These are phyloP conservation scores for Aureobasidium sp. DNA, from an alignment of 2,329 filamentous ascomycete species.

Conservation along the genomic window DNA sequence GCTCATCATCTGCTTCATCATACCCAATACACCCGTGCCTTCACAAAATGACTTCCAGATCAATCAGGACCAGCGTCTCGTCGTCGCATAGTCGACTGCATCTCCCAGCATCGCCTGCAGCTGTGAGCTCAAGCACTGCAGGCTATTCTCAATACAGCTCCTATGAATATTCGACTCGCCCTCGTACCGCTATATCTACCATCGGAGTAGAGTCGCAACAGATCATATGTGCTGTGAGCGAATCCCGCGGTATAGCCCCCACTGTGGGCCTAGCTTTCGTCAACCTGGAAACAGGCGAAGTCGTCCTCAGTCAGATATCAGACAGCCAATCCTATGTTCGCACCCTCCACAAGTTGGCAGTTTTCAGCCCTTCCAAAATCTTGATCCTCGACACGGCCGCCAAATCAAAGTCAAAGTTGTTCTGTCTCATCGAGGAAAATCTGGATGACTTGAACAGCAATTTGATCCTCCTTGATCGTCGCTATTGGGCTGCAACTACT, in stretches of 20 bases:
- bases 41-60: neutral
- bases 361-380: conserved; percentile 73
- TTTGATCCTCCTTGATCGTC: conserved; percentile 62
- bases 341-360: conserved; percentile 77
- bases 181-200: conserved; percentile 51
- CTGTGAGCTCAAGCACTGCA: neutral
- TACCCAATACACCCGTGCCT: neutral
- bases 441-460: conserved; percentile 51
- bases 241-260: conserved; percentile 79
- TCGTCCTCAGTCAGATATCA: conserved; percentile 80
- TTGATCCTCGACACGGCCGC: conserved; percentile 69
- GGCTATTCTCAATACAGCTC: conserved; percentile 28
- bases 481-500: conserved; percentile 72
- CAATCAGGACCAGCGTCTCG: neutral
- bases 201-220: conserved; percentile 56
- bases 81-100: neutral
- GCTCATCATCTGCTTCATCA: neutral
- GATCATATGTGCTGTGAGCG: conserved; percentile 80
- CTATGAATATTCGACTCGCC: conserved; percentile 38
- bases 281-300: conserved; percentile 78
- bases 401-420: conserved; percentile 65
- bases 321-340: conserved; percentile 88
- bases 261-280: conserved; percentile 81
- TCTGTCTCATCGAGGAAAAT: conserved; percentile 66
- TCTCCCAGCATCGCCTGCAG: neutral